phyloP scores from a whole-genome alignment of 495 filamentous ascomycete genomes.

The Astrocystis sublimbata region DNA sequence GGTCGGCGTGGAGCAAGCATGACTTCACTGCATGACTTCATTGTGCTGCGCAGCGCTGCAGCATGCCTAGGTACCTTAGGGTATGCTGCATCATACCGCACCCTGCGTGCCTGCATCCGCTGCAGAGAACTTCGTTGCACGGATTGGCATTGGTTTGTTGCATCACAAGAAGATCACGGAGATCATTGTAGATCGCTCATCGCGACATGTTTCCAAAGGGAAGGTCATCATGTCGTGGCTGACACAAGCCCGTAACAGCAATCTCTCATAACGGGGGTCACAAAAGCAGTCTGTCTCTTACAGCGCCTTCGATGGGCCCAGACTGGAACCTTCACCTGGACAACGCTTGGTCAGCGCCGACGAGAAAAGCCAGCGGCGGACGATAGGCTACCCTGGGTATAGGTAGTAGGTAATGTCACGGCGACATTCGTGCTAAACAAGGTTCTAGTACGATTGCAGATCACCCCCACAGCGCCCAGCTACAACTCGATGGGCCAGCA shows the following conservation, averaged over 20 bases:
- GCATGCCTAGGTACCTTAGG: too few species aligned
- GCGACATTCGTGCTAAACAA: conserved; percentile 10
- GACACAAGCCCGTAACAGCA: too few species aligned
- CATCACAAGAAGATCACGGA: conserved; percentile 6
- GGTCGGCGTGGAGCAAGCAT: conserved; percentile 7
- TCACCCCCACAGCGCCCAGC: conserved; percentile 27
- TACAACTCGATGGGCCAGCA: conserved; percentile 12
- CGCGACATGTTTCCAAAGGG: conserved; percentile 14
- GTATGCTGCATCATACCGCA: conserved; percentile 13
- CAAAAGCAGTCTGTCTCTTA: not conserved
- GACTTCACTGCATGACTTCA: not conserved
- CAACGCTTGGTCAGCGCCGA: not conserved
- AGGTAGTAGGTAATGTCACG: conserved; percentile 18
- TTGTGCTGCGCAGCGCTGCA: not conserved
- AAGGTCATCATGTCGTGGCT: not conserved
- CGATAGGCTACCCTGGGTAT: too few species aligned
- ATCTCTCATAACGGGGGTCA: too few species aligned
- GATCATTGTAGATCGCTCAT: conserved; percentile 8
- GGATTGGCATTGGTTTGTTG: not conserved
- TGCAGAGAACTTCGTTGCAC: conserved; percentile 5
- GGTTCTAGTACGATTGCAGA: conserved; percentile 1
- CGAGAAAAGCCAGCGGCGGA: not conserved
- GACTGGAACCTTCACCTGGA: too few species aligned
- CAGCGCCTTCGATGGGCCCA: too few species aligned
- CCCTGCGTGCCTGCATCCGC: conserved; percentile 8